Evolutionary conservation across 78 protist genomes (phyloP).

Genomic region (Dictyostelium purpureum): DNA sequence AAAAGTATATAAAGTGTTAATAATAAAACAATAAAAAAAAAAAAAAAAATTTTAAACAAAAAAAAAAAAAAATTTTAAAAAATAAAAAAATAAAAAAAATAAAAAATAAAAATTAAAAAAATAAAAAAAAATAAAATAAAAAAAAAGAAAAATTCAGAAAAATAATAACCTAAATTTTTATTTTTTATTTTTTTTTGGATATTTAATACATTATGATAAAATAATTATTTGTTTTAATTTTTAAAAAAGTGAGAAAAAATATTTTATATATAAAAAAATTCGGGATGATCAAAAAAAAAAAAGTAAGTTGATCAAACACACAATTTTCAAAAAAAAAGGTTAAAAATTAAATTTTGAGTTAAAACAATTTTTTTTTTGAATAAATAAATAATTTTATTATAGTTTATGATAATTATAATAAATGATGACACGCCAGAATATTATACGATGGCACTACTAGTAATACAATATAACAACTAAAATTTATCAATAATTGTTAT

Average conservation of each 20-base stretch:
- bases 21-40: background rate
- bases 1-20: background rate
- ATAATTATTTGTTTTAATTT: no score
- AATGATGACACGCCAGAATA: no score
- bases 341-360: no score
- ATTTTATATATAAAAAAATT: no score
- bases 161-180: background rate
- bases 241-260: no score
- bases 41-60: background rate
- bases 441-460: background rate
- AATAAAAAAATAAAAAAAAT: background rate
- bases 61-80: background rate
- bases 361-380: no score
- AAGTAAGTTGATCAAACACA: no score
- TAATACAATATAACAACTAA: background rate
- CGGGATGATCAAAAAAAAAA: no score
- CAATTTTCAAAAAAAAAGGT: no score
- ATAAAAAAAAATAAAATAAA: background rate
- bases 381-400: no score
- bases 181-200: background rate
- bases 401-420: no score
- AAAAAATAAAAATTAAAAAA: background rate
- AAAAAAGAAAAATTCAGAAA: background rate
- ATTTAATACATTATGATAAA: background rate
- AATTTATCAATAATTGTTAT: background rate